A percentile compares a stretch with the other conserved stretches of the same genome.
Conservation (phyloP, 139 green algal genomes). For the Chlamydomonas incerta region DNA sequence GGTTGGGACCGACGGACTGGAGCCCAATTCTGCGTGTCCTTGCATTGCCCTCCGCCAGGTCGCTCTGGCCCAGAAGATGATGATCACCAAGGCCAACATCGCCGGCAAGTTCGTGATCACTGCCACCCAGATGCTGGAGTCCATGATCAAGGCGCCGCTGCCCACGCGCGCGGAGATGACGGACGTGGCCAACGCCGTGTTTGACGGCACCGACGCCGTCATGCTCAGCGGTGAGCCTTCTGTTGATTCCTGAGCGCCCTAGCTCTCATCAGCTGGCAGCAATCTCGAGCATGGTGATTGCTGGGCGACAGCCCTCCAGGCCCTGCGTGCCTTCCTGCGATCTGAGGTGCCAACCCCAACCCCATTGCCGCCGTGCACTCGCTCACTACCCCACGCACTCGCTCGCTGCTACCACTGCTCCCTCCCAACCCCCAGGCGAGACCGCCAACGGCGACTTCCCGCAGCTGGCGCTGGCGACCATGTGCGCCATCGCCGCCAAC, state of each 20-base stretch:
- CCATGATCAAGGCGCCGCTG: slow-evolving; percentile 62
- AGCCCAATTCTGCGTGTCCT: too few relatives aligned
- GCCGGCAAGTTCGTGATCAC: slow-evolving; percentile 80
- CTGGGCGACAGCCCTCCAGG: too few relatives aligned
- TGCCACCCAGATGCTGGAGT: slow-evolving; percentile 82
- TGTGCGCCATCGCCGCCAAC: slow-evolving; percentile 66
- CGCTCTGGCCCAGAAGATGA: slow-evolving; percentile 80
- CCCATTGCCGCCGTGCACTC: too few relatives aligned
- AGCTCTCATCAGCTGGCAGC: too few relatives aligned
- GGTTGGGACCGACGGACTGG: too few relatives aligned
- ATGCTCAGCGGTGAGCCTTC: slow-evolving; percentile 67
- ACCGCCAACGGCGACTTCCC: slow-evolving; percentile 69
- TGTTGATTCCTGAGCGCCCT: too few relatives aligned
- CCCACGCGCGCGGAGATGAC: slow-evolving; percentile 84
- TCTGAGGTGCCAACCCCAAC: too few relatives aligned
- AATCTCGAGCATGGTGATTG: too few relatives aligned
- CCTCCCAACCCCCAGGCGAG: slow-evolving; percentile 49
- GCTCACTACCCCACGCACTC: too few relatives aligned
- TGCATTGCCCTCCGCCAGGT: slow-evolving; percentile 53
- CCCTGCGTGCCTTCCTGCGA: too few relatives aligned
- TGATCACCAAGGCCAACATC: slow-evolving; percentile 86
- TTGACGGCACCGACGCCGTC: slow-evolving; percentile 80
- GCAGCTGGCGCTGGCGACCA: slow-evolving; percentile 61
- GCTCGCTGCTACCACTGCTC: too few relatives aligned
- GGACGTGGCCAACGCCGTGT: slow-evolving; percentile 87